These are phyloP conservation scores for Trichoderma sp. DNA, from an alignment of 2,329 filamentous ascomycete genomes.

Conservation along the genomic window DNA sequence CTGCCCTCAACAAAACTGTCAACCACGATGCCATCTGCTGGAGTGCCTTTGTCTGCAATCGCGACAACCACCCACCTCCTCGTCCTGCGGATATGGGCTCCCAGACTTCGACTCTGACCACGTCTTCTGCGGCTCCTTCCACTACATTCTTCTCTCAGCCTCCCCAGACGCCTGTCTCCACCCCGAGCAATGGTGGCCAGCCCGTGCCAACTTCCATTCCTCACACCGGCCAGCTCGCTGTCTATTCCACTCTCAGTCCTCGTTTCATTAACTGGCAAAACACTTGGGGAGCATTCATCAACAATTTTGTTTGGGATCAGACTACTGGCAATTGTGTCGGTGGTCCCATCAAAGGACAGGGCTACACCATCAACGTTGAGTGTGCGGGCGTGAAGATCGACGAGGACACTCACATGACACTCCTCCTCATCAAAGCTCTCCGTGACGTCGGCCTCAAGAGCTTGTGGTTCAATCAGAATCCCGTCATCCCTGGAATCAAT, in stretches of 20 bases:
- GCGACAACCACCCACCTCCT: constrained; percentile 33
- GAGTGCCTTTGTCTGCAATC: constrained; percentile 43
- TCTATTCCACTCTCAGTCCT: constrained; percentile 35
- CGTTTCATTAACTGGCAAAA: constrained; percentile 41
- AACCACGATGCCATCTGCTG: constrained; percentile 38
- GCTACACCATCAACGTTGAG: constrained; percentile 37
- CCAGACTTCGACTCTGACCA: constrained; percentile 35
- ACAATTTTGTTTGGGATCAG: constrained; percentile 41
- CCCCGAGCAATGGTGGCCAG: constrained; percentile 27
- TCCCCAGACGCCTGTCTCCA: constrained; percentile 27
- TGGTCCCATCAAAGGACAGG: constrained; percentile 33
- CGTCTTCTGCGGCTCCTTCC: constrained; percentile 32
- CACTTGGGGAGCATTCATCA: constrained; percentile 39
- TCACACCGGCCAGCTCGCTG: constrained; percentile 30
- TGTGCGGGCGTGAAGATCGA: constrained; percentile 39
- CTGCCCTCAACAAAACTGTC: constrained; percentile 38
- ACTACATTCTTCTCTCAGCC: constrained; percentile 33
- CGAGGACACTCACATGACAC: constrained; percentile 39
- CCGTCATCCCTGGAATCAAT: constrained; percentile 34
- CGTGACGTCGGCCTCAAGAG: constrained; percentile 38
- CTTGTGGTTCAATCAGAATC: constrained; percentile 41
- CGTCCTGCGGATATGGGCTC: constrained; percentile 36
- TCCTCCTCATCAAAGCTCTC: constrained; percentile 39
- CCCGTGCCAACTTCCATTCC: constrained; percentile 33
- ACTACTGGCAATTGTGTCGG: constrained; percentile 35